Conservation (phyloP, 1,139 yeast genomes). For the Yamadazyma sp. region DNA sequence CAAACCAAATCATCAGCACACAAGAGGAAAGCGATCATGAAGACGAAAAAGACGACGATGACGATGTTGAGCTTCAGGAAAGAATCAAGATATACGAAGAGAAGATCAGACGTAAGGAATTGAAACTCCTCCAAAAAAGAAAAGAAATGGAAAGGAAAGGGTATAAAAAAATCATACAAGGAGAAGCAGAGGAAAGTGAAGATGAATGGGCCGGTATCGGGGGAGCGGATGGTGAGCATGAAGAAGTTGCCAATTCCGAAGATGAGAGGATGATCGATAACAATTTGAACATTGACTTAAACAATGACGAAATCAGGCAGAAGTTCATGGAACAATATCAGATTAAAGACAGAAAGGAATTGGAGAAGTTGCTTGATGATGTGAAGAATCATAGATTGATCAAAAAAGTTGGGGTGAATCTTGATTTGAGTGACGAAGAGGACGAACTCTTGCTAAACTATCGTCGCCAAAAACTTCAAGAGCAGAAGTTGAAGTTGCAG, state of each 20-base stretch:
- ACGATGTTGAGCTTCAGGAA: conserved; percentile 28
- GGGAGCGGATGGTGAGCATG: conserved; percentile 78
- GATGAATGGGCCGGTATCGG: conserved; percentile 95
- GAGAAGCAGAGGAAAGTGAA: conserved; percentile 94
- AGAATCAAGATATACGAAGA: conserved; percentile 37
- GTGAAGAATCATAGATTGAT: conserved; percentile 80
- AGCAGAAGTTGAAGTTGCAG: conserved; percentile 55
- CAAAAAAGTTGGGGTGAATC: conserved; percentile 57
- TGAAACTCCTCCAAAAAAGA: conserved; percentile 38
- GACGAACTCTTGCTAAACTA: conserved; percentile 58
- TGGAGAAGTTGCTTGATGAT: conserved; percentile 77
- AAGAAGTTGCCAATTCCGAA: conserved; percentile 63
- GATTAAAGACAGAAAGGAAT: conserved; percentile 65
- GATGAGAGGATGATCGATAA: conserved; percentile 85
- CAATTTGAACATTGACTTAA: conserved; percentile 55
- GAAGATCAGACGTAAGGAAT: conserved; percentile 39
- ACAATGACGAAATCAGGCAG: conserved; percentile 60
- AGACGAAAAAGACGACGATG: conserved; percentile 23
- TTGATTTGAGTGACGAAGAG: conserved; percentile 69
- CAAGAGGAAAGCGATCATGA: conserved; percentile 24
- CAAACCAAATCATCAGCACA: conserved; percentile 15
- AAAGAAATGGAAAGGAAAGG: conserved; percentile 54
- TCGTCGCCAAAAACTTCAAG: conserved; percentile 51
- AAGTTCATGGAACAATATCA: conserved; percentile 68
- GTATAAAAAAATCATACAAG: conserved; percentile 58